Conservation (phyloP, 495 filamentous ascomycete species). For the Jackrogersella multiformis region DNA sequence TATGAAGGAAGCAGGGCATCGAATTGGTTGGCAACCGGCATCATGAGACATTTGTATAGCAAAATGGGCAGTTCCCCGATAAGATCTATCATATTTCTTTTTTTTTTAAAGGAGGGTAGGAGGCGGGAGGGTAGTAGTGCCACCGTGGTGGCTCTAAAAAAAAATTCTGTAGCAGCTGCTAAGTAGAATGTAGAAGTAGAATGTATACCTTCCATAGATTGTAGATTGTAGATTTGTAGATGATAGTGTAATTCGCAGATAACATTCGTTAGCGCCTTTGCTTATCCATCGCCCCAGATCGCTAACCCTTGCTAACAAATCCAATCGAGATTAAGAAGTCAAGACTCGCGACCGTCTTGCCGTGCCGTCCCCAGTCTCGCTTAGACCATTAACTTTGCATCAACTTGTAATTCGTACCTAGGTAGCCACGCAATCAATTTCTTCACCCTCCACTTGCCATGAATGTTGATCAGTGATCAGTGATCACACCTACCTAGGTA, state of each 20-base stretch:
- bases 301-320: conserved; percentile 28
- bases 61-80: conserved; percentile 21
- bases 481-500: background rate
- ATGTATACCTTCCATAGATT: too few relatives aligned
- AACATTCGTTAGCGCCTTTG: conserved; percentile 11
- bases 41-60: conserved; percentile 39
- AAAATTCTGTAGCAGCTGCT: too few relatives aligned
- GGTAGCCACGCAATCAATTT: conserved; percentile 41
- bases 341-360: too few relatives aligned
- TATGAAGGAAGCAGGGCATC: conserved; percentile 11
- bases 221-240: too few relatives aligned
- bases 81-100: conserved; percentile 37
- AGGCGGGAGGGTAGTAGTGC: conserved; percentile 38
- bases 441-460: too few relatives aligned
- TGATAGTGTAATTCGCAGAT: conserved; percentile 15
- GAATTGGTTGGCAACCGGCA: conserved; percentile 22
- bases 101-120: too few relatives aligned
- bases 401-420: conserved; percentile 12
- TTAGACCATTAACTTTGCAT: conserved; percentile 20
- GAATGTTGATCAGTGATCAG: conserved; percentile 17
- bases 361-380: conserved; percentile 35
- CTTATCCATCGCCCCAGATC: background rate
- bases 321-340: background rate
- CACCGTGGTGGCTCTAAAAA: conserved; percentile 38
- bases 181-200: too few relatives aligned